Evolutionary conservation across 371 early-diverging fungal species (phyloP), one percentile per base, ranked within the genome.

Genomic region (Thermomucor indicae-seudaticae): DNA sequence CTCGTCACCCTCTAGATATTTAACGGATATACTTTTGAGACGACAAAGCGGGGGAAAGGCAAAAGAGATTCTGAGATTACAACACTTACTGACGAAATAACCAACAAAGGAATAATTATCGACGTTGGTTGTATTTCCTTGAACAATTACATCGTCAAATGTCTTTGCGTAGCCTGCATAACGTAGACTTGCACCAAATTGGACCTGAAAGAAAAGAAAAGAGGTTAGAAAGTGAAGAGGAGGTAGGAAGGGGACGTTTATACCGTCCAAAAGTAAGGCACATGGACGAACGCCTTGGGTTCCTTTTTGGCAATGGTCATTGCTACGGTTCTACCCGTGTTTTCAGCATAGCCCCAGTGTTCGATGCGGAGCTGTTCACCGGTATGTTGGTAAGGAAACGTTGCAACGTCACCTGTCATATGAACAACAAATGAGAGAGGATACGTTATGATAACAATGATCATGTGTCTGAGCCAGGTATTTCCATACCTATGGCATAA

Each of bases 231-330:
- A n/a, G n/a, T n/a, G n/a, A n/a, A n/a, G n/a, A n/a, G n/a, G n/a
- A n/a, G n/a, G n/a, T n/a, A 35, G 23, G 25, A 38, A 14, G 25
- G 6, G 16, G n/a, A 17, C 6, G 5, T 5, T 44, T 52, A 28
- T 51, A 58, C 58, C 22, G 77, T 78, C 72, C 82, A 81, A 49
- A 81, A 81, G 60, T 70, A 81, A 3, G 82, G 82, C 10, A 75
- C 63, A 34, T 60, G 51, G 24, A 39, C 51, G 49, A 72, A 78
- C 24, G 60, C 53, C 35, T 51, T 52, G 23, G 34, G 39, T 4
- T 34, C 51, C 47, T 44, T 55, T 6, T 40, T 49, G 5, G 48
- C 49, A 42, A 64, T 60, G 29, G 55, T 59, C 38, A 35, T 29
- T 11, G 63, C 66, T 16, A 60, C 75, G 11, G 61, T 52, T 25